Percentiles rank a stretch among this genome's conserved stretches.
Evolutionary conservation across 2,329 filamentous ascomycete genomes (phyloP).

Genomic region (Ceratocystis lukuohia): DNA sequence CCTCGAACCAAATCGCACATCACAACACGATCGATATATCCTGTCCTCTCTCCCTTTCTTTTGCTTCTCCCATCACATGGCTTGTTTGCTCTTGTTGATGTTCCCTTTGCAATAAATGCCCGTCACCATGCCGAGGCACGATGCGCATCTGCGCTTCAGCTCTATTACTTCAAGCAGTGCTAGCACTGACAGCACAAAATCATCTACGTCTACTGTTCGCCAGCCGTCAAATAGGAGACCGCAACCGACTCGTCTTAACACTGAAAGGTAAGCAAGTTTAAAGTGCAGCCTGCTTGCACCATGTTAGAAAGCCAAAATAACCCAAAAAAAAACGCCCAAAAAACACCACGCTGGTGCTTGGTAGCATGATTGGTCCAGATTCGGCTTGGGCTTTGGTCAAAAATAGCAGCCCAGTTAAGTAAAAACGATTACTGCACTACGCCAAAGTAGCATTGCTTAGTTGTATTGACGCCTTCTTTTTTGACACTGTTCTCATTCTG

Average conservation of each 20-base stretch:
- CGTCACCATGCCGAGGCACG: slow-evolving; percentile 52
- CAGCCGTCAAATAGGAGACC: slow-evolving; percentile 24
- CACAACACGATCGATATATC: too few species aligned
- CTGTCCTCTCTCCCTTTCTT: not conserved
- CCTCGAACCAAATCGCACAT: too few species aligned
- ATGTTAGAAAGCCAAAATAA: not conserved
- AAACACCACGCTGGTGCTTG: not conserved
- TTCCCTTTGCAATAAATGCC: not conserved
- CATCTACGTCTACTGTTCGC: slow-evolving; percentile 49
- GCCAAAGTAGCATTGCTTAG: not conserved
- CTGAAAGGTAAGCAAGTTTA: slow-evolving; percentile 25
- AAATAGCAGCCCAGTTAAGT: not conserved
- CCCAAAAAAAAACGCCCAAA: not conserved
- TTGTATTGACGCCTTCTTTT: not conserved
- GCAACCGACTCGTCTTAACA: slow-evolving; percentile 25
- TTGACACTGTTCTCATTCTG: not conserved
- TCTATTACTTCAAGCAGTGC: slow-evolving; percentile 44
- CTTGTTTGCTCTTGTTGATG: not conserved
- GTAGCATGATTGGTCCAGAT: not conserved
- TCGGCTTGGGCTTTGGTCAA: not conserved
- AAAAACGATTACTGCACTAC: not conserved
- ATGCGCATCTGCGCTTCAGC: slow-evolving; percentile 50
- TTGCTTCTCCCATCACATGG: not conserved
- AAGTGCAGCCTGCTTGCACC: too few species aligned
- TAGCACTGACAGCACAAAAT: slow-evolving; percentile 48